Evolutionary conservation across 2,329 filamentous ascomycete species (phyloP).

Genomic region (Cadophora sp.): DNA sequence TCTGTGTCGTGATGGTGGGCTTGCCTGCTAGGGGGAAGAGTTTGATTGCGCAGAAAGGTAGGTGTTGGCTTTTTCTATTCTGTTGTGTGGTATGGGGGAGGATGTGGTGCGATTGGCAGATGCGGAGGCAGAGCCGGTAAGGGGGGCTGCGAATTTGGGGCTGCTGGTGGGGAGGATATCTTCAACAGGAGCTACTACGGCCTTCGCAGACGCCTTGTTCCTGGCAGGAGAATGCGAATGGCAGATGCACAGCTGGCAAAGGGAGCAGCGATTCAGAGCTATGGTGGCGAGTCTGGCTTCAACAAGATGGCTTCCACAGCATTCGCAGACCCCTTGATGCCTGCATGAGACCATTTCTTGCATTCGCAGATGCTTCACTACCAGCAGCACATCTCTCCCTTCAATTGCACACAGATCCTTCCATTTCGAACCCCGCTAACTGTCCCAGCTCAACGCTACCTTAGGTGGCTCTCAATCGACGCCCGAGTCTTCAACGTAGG

Average conservation of each 20-base stretch:
- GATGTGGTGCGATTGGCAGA: background rate
- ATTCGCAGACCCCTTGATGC: background rate
- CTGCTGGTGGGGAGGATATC: background rate
- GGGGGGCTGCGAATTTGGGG: too few relatives aligned
- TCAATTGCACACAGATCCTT: background rate
- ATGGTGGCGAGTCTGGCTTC: background rate
- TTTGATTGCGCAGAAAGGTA: constrained; percentile 96
- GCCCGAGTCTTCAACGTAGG: constrained; percentile 98
- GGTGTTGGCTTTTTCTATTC: constrained; percentile 7
- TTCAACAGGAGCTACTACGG: background rate
- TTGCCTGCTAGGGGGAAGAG: constrained; percentile 95
- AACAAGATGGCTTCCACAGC: background rate
- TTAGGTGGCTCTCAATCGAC: constrained; percentile 94
- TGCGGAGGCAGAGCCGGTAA: constrained; percentile 5
- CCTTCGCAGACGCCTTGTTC: too few relatives aligned
- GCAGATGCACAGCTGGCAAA: constrained; percentile 4
- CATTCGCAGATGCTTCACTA: background rate
- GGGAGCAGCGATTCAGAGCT: background rate
- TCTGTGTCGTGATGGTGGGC: constrained; percentile 99
- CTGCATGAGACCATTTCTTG: background rate
- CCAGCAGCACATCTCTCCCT: background rate
- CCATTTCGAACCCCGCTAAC: constrained; percentile 22
- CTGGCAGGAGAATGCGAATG: background rate
- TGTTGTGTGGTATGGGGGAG: too few relatives aligned
- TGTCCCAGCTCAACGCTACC: constrained; percentile 80